Conservation (phyloP, 768 basidiomycete genomes). For the Brasilioporus rufonigricans region DNA sequence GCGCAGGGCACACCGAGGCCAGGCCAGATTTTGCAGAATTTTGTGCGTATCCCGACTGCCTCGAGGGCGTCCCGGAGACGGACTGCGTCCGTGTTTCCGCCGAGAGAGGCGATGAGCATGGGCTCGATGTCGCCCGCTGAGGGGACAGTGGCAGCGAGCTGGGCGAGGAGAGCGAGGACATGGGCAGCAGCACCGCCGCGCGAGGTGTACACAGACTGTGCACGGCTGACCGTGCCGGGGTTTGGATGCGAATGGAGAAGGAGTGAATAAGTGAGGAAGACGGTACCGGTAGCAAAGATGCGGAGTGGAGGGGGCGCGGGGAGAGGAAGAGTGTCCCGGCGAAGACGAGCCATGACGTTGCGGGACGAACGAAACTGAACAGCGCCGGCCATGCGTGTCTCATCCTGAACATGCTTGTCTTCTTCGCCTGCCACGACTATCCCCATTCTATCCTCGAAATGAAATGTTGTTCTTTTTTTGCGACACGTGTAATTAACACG, state of each 20-base stretch:
- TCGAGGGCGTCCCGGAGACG: conserved; percentile 65
- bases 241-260: conserved; percentile 57
- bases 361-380: not conserved
- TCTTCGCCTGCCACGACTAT: not conserved
- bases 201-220: conserved; percentile 63
- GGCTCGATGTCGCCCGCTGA: conserved; percentile 38
- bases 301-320: conserved; percentile 41
- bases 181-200: conserved; percentile 75
- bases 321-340: conserved; percentile 22
- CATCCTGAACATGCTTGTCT: not conserved
- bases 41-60: conserved; percentile 62
- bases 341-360: conserved; percentile 26
- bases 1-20: conserved; percentile 73
- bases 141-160: conserved; percentile 45
- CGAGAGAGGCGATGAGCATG: conserved; percentile 70
- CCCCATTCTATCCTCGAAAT: not conserved
- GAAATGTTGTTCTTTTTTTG: too few species aligned
- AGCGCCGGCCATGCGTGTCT: not conserved
- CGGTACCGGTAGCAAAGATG: conserved; percentile 75
- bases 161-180: conserved; percentile 67
- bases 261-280: conserved; percentile 77
- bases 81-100: conserved; percentile 66
- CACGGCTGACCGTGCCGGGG: conserved; percentile 59
- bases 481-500: too few species aligned
- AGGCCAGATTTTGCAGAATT: conserved; percentile 72